phyloP scores from a whole-genome alignment of 129 eudicot genomes.

The Mikania micrantha region DNA sequence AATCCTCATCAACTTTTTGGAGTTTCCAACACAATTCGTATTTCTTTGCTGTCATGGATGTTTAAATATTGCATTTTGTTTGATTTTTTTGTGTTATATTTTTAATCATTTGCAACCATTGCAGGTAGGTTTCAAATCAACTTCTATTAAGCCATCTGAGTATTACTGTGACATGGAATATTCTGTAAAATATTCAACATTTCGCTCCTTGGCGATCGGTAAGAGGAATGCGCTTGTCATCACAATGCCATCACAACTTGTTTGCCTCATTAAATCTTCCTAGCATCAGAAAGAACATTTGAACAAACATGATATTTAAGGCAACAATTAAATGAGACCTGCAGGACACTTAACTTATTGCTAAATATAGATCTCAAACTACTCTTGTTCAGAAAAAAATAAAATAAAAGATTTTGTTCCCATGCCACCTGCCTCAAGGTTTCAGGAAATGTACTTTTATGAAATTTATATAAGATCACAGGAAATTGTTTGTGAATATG shows the following conservation, averaged over 20 bases:
- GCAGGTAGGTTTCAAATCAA: slow-evolving; percentile 49
- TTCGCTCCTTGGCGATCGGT: slow-evolving; percentile 59
- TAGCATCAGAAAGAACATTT: slow-evolving; percentile 14
- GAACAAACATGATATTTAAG: slow-evolving; percentile 1
- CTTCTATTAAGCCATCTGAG: slow-evolving; percentile 41
- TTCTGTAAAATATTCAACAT: slow-evolving; percentile 87
- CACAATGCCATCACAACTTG: background rate
- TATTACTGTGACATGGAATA: slow-evolving; percentile 94
- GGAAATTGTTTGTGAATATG: background rate
- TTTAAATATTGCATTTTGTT: slow-evolving; percentile 10
- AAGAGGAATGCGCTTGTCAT: slow-evolving; percentile 20
- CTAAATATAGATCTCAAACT: slow-evolving; percentile 4
- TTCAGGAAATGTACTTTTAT: slow-evolving; percentile 3
- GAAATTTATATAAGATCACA: background rate
- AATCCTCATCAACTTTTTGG: slow-evolving; percentile 1
- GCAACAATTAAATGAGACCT: slow-evolving; percentile 2
- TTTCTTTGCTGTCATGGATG: slow-evolving; percentile 7
- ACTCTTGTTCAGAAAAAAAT: background rate
- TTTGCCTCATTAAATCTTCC: background rate
- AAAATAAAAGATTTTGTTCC: background rate
- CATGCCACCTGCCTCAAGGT: slow-evolving; percentile 5
- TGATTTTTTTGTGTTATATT: background rate
- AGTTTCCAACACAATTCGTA: background rate
- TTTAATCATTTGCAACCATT: slow-evolving; percentile 10
- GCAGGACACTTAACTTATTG: slow-evolving; percentile 8